These are phyloP conservation scores for Friedmanniomyces endolithicus DNA, from an alignment of 495 filamentous ascomycete species.

Conservation along the genomic window DNA sequence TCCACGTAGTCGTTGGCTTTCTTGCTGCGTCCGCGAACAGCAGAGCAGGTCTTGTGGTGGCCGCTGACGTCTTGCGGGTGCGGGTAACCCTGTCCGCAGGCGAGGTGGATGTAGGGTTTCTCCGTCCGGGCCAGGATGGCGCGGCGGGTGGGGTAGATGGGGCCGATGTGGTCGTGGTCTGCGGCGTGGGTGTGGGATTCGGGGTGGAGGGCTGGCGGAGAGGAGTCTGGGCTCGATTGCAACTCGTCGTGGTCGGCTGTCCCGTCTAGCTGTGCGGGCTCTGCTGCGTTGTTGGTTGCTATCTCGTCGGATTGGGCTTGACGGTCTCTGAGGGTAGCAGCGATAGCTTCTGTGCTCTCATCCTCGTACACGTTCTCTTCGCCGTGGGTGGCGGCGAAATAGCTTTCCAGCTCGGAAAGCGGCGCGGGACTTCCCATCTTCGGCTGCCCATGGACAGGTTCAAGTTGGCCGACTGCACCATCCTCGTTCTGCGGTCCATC, in stretches of 20 bases:
- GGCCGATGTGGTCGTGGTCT: not conserved
- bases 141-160: slow-evolving; percentile 1
- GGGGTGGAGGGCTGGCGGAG: not conserved
- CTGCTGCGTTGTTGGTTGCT: too few species aligned
- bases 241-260: not conserved
- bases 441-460: not conserved
- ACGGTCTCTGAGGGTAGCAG: too few species aligned
- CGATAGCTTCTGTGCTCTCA: not conserved
- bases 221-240: not conserved
- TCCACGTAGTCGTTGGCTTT: not conserved
- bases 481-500: not conserved
- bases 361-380: not conserved
- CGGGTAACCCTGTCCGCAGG: not conserved
- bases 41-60: not conserved
- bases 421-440: not conserved
- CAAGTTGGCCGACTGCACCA: not conserved
- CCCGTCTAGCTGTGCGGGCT: too few species aligned
- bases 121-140: not conserved
- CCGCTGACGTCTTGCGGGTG: not conserved
- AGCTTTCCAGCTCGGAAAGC: not conserved
- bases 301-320: too few species aligned
- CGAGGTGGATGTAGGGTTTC: not conserved
- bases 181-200: not conserved
- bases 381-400: not conserved
- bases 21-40: too few species aligned